Percentiles rank a stretch among this genome's conserved stretches.
Evolutionary conservation across 2,329 filamentous ascomycete species (phyloP).

Genomic region (Epicoccum sorghinum): DNA sequence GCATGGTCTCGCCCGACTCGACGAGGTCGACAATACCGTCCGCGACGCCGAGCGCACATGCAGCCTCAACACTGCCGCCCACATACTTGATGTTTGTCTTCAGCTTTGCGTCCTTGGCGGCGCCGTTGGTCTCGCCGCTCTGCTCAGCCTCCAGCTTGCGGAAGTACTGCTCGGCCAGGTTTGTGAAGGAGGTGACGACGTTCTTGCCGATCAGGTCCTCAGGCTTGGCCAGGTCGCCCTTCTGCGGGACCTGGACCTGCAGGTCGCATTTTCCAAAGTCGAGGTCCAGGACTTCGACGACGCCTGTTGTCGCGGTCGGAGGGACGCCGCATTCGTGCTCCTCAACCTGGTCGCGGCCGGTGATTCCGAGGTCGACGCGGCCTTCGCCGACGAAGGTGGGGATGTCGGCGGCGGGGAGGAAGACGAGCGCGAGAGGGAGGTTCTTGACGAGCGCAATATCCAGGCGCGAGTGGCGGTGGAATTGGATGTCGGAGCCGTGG

Average conservation of each 20-base stretch:
- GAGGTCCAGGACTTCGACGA: constrained; percentile 87
- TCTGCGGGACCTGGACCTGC: constrained; percentile 94
- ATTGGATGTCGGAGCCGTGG: constrained; percentile 93
- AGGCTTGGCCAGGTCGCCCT: constrained; percentile 72
- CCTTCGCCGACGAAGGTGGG: constrained; percentile 97
- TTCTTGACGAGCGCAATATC: constrained; percentile 99
- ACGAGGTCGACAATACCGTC: constrained; percentile 98
- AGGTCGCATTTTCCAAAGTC: constrained; percentile 90
- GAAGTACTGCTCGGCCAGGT: constrained; percentile 84
- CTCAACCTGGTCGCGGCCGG: constrained; percentile 87
- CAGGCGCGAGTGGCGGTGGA: constrained; percentile 90
- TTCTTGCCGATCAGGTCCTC: constrained; percentile 88
- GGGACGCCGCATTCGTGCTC: constrained; percentile 77
- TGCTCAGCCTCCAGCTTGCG: constrained; percentile 69
- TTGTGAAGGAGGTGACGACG: constrained; percentile 93
- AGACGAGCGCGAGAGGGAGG: constrained; percentile 90
- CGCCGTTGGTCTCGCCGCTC: constrained; percentile 43
- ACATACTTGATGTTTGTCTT: constrained; percentile 91
- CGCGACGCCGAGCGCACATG: constrained; percentile 91
- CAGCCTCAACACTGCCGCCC: constrained; percentile 95
- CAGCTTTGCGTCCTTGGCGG: constrained; percentile 61
- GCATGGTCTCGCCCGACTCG: constrained; percentile 98
- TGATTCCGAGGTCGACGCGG: constrained; percentile 91
- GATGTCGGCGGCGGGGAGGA: constrained; percentile 96
- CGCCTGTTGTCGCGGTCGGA: constrained; percentile 57